Conservation (phyloP, 495 filamentous ascomycete genomes). For the Aspergillus kassunensis region DNA sequence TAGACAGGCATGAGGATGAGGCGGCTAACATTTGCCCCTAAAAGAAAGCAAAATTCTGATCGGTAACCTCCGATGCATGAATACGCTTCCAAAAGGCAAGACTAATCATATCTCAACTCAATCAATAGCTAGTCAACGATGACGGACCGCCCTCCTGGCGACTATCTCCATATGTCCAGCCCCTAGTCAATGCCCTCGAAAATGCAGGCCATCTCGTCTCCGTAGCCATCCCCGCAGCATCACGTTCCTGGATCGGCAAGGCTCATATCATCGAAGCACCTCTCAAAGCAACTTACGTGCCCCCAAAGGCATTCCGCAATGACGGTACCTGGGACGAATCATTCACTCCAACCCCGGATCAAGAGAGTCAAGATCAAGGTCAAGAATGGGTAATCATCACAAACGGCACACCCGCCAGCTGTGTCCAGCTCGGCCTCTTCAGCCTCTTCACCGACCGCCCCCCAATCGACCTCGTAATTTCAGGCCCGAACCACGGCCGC, state of each 20-base stretch:
- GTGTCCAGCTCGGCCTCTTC: slow-evolving; percentile 84
- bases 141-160: slow-evolving; percentile 86
- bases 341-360: slow-evolving; percentile 39
- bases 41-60: slow-evolving; percentile 1
- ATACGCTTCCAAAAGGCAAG: neutral
- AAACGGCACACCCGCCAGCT: slow-evolving; percentile 83
- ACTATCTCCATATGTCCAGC: slow-evolving; percentile 87
- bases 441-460: slow-evolving; percentile 75
- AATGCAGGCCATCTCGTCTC: slow-evolving; percentile 76
- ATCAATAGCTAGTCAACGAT: slow-evolving; percentile 73
- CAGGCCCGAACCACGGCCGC: slow-evolving; percentile 89
- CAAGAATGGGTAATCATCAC: slow-evolving; percentile 76
- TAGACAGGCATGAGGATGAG: neutral
- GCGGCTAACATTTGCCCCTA: neutral
- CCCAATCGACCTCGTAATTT: slow-evolving; percentile 79
- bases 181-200: slow-evolving; percentile 74
- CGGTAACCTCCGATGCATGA: slow-evolving; percentile 1
- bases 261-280: slow-evolving; percentile 87
- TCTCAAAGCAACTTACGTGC: slow-evolving; percentile 80
- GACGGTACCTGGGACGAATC: slow-evolving; percentile 46
- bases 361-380: neutral
- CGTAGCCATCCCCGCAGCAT: slow-evolving; percentile 85
- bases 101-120: neutral
- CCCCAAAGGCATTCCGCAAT: slow-evolving; percentile 51
- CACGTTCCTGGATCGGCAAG: slow-evolving; percentile 97